Evolutionary conservation across 73 alveolate species (phyloP).

Genomic region (Uronychia setigera): DNA sequence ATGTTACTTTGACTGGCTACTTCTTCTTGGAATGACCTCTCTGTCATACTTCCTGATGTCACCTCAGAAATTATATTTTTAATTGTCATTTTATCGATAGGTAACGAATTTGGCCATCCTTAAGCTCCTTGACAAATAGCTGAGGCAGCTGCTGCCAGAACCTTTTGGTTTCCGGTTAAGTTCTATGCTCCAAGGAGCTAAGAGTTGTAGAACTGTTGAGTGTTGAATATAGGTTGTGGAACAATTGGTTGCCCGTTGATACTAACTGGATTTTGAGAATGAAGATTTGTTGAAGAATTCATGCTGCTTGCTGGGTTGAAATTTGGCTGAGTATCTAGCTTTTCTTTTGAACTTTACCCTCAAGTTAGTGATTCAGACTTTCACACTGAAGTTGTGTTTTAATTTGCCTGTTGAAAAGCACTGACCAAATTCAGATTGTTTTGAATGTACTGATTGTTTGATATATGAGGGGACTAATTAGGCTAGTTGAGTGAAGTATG

Average conservation of each 20-base stretch:
- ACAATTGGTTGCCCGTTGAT: too few relatives aligned
- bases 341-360: too few relatives aligned
- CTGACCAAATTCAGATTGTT: not conserved
- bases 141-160: not conserved
- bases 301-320: too few relatives aligned
- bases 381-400: not conserved
- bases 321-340: too few relatives aligned
- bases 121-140: not conserved
- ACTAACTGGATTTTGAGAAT: too few relatives aligned
- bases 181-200: too few relatives aligned
- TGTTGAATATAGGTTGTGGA: not conserved
- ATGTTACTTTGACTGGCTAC: not conserved
- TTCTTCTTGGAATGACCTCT: not conserved
- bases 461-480: too few relatives aligned
- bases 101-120: not conserved
- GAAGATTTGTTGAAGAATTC: too few relatives aligned
- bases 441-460: not conserved
- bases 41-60: not conserved
- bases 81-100: not conserved
- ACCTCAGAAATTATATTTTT: not conserved
- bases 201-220: not conserved
- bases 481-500: not conserved
- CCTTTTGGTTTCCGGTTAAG: not conserved
- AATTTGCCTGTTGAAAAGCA: not conserved
- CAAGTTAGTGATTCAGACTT: not conserved